phyloP scores from a whole-genome alignment of 345 rosid species.

The Murraya paniculata region DNA sequence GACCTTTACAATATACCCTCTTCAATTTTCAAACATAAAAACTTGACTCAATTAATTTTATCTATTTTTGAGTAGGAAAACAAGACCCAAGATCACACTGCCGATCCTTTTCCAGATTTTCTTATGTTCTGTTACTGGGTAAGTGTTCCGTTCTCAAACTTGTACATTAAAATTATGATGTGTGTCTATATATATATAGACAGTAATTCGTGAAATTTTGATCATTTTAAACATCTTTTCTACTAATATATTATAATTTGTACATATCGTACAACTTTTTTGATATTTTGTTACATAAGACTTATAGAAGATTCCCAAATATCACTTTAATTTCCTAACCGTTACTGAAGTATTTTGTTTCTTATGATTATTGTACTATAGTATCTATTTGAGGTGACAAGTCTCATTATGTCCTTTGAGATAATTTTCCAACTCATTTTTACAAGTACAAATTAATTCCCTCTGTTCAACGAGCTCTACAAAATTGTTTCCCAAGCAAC shows the following conservation, averaged over 20 bases:
- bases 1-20: too few relatives aligned
- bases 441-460: neutral
- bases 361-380: neutral
- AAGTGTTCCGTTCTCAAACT: slow-evolving; percentile 5
- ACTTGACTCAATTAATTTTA: neutral
- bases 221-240: neutral
- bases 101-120: slow-evolving; percentile 54
- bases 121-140: slow-evolving; percentile 91
- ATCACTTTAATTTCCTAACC: neutral
- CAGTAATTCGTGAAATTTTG: neutral
- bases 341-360: neutral
- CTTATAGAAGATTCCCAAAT: neutral
- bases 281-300: neutral
- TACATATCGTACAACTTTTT: neutral
- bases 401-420: neutral
- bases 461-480: neutral
- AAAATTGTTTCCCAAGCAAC: neutral
- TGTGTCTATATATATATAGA: neutral
- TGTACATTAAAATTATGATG: neutral
- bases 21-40: too few relatives aligned
- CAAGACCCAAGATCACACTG: slow-evolving; percentile 66
- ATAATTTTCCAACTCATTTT: neutral
- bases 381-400: neutral
- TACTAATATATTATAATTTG: neutral
- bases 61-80: slow-evolving; percentile 50